Evolutionary conservation across 345 rosid genomes (phyloP).

Genomic region (Citrus trifoliata): DNA sequence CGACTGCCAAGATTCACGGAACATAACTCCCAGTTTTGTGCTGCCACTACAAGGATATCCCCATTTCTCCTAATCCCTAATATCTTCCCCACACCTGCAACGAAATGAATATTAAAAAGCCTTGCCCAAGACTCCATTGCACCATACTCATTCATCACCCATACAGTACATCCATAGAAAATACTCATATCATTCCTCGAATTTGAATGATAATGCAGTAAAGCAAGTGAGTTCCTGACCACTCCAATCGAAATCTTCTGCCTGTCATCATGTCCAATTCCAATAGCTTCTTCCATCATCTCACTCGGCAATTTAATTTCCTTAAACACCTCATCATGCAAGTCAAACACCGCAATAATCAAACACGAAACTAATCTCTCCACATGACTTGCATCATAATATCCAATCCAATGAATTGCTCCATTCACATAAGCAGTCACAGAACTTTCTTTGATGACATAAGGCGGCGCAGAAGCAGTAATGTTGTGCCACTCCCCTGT

Average conservation of each 20-base stretch:
- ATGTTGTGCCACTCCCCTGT: conserved; percentile 25
- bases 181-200: neutral
- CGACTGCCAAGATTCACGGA: neutral
- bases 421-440: conserved; percentile 22
- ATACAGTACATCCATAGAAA: conserved; percentile 20
- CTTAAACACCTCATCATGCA: conserved; percentile 22
- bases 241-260: conserved; percentile 15
- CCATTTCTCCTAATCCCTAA: conserved; percentile 24
- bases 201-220: conserved; percentile 18
- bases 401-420: conserved; percentile 42
- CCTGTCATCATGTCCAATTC: neutral
- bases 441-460: conserved; percentile 18
- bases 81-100: conserved; percentile 12
- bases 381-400: neutral
- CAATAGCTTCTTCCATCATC: neutral
- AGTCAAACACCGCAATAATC: conserved; percentile 17
- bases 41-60: conserved; percentile 19
- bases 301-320: conserved; percentile 26
- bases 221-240: conserved; percentile 3
- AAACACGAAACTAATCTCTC: neutral
- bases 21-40: conserved; percentile 15
- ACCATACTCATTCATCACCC: conserved; percentile 32
- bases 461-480: neutral
- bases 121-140: conserved; percentile 24
- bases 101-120: conserved; percentile 13